phyloP scores from a whole-genome alignment of 208 protist genomes.

The Leishmania tarentolae region DNA sequence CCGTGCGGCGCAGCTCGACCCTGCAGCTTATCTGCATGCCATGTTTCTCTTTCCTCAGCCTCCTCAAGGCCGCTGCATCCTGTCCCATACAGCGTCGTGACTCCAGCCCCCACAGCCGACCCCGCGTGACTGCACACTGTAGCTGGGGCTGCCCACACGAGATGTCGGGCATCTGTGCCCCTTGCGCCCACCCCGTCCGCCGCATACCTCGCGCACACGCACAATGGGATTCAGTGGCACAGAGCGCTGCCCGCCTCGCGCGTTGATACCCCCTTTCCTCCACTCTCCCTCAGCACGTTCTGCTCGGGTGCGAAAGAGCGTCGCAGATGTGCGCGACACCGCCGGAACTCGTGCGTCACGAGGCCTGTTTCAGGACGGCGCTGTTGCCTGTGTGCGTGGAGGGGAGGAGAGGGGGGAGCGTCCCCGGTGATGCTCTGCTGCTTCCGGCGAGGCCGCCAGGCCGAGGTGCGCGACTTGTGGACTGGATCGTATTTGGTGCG shows the following conservation, averaged over 20 bases:
- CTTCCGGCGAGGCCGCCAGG: background rate
- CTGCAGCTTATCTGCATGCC: background rate
- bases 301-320: background rate
- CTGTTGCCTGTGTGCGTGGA: background rate
- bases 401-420: too few species aligned
- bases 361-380: background rate
- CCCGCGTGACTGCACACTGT: background rate
- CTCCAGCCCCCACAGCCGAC: background rate
- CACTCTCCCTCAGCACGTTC: background rate
- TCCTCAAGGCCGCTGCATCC: background rate
- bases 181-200: background rate
- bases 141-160: background rate
- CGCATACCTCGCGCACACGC: background rate
- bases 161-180: background rate
- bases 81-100: background rate
- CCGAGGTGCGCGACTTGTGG: background rate
- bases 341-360: background rate
- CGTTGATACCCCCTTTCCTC: background rate
- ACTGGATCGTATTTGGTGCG: background rate
- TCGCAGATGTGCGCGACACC: background rate
- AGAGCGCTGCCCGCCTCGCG: background rate
- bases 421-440: background rate
- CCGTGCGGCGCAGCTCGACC: background rate
- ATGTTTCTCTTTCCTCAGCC: background rate
- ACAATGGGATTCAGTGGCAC: too few species aligned